Conservation (phyloP, 345 rosid genomes). For the Citrus glauca region DNA sequence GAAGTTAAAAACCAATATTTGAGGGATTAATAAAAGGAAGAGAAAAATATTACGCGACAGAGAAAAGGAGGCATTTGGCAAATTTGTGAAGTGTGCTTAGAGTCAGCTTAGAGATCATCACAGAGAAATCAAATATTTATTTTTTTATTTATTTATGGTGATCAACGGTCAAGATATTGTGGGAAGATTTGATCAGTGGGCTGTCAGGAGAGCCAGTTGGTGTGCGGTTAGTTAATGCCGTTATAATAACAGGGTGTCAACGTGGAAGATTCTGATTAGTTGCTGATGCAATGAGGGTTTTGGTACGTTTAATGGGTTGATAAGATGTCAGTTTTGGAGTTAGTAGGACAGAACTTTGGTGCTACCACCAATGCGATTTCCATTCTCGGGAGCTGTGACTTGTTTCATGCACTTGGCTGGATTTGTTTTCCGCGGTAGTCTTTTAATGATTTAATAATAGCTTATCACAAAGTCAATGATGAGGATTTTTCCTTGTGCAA, state of each 20-base stretch:
- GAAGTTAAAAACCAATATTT: not conserved
- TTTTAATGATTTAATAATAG: not conserved
- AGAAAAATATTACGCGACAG: not conserved
- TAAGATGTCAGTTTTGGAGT: not conserved
- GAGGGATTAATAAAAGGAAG: not conserved
- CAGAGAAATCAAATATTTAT: not conserved
- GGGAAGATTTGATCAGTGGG: not conserved
- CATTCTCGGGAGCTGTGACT: not conserved
- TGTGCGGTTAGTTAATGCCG: constrained; percentile 33
- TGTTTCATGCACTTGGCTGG: not conserved
- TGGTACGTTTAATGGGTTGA: not conserved
- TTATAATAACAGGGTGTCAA: constrained; percentile 5
- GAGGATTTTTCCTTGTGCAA: no score
- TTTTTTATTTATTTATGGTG: not conserved
- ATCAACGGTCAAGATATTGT: constrained; percentile 23
- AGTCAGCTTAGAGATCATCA: not conserved
- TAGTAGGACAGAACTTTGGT: not conserved
- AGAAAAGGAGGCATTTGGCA: not conserved
- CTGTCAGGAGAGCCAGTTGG: not conserved
- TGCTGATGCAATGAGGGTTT: not conserved
- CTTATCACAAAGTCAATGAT: not conserved
- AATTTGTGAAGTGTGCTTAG: constrained; percentile 12
- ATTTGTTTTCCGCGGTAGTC: not conserved
- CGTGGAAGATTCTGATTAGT: not conserved
- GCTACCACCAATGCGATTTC: not conserved